These are phyloP conservation scores for Rhodomyrtus tomentosa DNA, from an alignment of 345 rosid genomes.

Conservation along the genomic window DNA sequence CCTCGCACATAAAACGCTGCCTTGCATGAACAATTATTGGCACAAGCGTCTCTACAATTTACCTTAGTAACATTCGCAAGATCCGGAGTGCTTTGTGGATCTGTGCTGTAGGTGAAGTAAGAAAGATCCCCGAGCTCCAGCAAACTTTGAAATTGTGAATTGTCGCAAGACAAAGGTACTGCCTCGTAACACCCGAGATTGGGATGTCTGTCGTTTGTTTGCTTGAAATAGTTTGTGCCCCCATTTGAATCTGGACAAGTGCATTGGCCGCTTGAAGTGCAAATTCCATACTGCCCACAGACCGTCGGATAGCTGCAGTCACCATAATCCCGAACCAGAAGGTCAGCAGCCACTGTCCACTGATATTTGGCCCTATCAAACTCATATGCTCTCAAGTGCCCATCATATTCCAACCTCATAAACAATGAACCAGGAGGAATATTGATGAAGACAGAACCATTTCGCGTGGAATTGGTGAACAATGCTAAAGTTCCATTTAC, in stretches of 20 bases:
- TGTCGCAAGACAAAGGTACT: not conserved
- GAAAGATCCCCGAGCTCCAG: not conserved
- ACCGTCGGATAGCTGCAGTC: not conserved
- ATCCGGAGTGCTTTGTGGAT: not conserved
- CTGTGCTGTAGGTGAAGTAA: not conserved
- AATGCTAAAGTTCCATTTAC: not conserved
- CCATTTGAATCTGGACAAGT: not conserved
- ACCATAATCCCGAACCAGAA: not conserved
- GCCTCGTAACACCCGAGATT: not conserved
- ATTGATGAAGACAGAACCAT: not conserved
- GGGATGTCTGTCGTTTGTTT: not conserved
- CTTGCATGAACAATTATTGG: conserved; percentile 18
- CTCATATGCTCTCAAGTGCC: conserved; percentile 13
- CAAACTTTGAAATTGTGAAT: not conserved
- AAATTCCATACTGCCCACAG: conserved; percentile 1
- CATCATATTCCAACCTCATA: conserved; percentile 12
- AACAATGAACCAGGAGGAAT: not conserved
- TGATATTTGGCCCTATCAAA: not conserved
- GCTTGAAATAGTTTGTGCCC: not conserved
- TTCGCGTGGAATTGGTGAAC: not conserved
- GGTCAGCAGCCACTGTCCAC: conserved; percentile 1
- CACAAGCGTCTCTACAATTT: conserved; percentile 5
- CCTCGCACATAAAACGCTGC: not conserved
- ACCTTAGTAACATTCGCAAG: not conserved
- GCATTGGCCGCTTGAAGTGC: not conserved